Evolutionary conservation across 2,329 filamentous ascomycete species (phyloP), one percentile per base, ranked within the genome.

Genomic region (Diaporthe velutina): DNA sequence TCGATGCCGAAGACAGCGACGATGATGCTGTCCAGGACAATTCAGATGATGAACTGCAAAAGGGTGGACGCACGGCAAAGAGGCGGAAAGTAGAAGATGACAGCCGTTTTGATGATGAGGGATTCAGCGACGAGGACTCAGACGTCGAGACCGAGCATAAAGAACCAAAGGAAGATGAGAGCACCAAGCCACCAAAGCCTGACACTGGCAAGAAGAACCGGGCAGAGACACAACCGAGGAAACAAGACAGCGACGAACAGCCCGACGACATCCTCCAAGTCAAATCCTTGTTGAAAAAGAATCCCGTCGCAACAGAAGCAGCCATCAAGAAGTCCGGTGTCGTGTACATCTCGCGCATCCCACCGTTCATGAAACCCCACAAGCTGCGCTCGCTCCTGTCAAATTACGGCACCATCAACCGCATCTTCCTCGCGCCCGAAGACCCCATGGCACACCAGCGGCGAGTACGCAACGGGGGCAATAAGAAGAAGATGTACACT

Each of bases 311-410:
- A 7, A 90, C 91, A 15, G 90, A 92, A 76, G 89, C 89, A 48
- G 91, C 92, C 30, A 88, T 93, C 75, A 91, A 90, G 78, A 93
- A 92, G 81, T 95, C 94, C 0, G 95, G 95, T 77, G 93, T 97
- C 17, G 88, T 97, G 75, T 97, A 97, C 84, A 88, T 97, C 76
- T 96, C 94, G 6, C 92, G 95, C 75, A 91, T 97, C 77, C 95
- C 95, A 5, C 95, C 95, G 0, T 97, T 96, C 83, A 97, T 97
- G 94, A 96, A 95, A 80, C 94, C 94, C 9, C 86, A 88, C 70
- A 96, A 96, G 80, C 87, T 97, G 54, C 92, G 93, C 77, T 92
- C 92, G 25, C 91, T 95, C 19, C 90, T 97, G 71, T 88, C 92
- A 76, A 93, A 92, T 13, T 95, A 95, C 83, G 95, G 95, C 75